Evolutionary conservation across 2,329 filamentous ascomycete genomes (phyloP), one percentile per base, ranked within the genome.

Genomic region (Arthrocladium fulminans): DNA sequence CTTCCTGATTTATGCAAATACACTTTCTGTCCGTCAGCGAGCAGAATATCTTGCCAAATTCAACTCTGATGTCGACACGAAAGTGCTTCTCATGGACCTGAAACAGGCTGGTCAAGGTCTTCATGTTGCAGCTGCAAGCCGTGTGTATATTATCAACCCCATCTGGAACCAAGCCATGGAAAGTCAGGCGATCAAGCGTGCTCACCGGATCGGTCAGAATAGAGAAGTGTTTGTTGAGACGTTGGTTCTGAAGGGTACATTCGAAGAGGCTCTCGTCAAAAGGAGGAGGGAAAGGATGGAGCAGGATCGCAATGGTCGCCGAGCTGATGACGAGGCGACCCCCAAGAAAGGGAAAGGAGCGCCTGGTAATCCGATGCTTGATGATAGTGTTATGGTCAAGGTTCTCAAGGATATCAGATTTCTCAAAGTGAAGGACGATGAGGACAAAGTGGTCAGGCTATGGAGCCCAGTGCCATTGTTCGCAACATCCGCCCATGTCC

Each of bases 31-130:
- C 0, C 71, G 75, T 10, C 74, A 79, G 3, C 79, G 86, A 49
- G 79, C 84, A 0, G 77, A 84, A 59, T 94, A 95, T 59, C 77
- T 96, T 0, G 77, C 81, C 0, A 77, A 81, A 0, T 96, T 96
- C 66, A 87, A 89, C 53, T 70, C 81, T 35, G 80, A 79, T 15
- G 67, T 74, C 0, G 75, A 76, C 6, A 81, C 89, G 48, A 78
- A 86, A 4, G 87, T 96, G 0, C 70, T 96, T 2, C 73, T 96
- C 1, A 95, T 96, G 84, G 88, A 95, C 60, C 77, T 96, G n/a
- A 80, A 79, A 1, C 87, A 92, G 61, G 89, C 89, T 24, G 87
- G 89, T 0, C 87, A 89, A 52, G 90, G 90, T 0, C 73, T 97
- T 0, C 89, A 96, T 61, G 81, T 96, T 64, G 82, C 81, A 45